A percentile compares a stretch with the other conserved stretches of the same genome.
These are phyloP conservation scores for Huntiella omanensis DNA, from an alignment of 2,329 filamentous ascomycete species.

Conservation along the genomic window DNA sequence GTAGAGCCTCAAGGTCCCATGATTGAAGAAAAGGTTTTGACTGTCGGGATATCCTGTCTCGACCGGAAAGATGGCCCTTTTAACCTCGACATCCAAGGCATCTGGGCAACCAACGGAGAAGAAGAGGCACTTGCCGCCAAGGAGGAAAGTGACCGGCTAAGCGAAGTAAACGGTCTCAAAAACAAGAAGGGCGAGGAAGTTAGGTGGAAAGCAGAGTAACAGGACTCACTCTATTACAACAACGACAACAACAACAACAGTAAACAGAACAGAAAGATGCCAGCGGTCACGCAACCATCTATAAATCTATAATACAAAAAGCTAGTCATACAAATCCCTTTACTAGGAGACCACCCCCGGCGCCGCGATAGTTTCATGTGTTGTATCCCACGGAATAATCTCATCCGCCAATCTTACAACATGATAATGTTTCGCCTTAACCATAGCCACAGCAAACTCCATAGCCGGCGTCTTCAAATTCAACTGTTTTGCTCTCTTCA, in stretches of 20 bases:
- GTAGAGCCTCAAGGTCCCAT: conserved; percentile 88
- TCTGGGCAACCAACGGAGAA: conserved; percentile 71
- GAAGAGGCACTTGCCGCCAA: not conserved
- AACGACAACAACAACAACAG: conserved; percentile 3
- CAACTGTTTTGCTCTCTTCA: conserved; percentile 50
- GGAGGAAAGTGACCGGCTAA: too few species aligned
- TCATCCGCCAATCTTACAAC: conserved; percentile 18
- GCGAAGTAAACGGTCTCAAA: conserved; percentile 7
- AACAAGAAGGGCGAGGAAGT: conserved; percentile 11
- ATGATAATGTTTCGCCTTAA: conserved; percentile 45
- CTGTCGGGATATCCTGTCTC: conserved; percentile 71
- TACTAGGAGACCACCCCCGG: not conserved
- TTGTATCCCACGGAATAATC: conserved; percentile 14
- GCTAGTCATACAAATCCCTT: too few species aligned
- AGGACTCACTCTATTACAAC: not conserved
- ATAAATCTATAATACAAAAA: not conserved
- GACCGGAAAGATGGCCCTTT: conserved; percentile 80
- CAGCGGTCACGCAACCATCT: too few species aligned
- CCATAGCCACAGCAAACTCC: conserved; percentile 50
- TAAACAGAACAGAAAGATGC: conserved; percentile 4
- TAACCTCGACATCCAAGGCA: conserved; percentile 63
- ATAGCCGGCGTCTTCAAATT: conserved; percentile 58
- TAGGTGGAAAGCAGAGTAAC: conserved; percentile 10
- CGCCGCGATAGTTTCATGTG: not conserved
- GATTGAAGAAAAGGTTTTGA: conserved; percentile 67